Conservation (phyloP, 2,329 filamentous ascomycete genomes). For the Talaromyces sp. region DNA sequence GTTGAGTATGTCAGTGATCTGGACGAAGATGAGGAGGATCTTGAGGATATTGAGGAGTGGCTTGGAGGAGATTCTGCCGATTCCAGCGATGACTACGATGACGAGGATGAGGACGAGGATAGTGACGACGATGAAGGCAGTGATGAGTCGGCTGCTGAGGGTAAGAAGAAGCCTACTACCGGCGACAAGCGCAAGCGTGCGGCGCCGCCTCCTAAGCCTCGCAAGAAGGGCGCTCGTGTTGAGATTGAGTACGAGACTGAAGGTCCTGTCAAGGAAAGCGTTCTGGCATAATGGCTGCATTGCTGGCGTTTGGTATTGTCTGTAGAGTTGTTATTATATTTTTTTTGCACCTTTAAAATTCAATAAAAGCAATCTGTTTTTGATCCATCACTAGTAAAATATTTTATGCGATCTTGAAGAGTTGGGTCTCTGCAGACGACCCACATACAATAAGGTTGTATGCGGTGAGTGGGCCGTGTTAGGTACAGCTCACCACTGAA, state of each 20-base stretch:
- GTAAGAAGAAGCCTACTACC: constrained; percentile 44
- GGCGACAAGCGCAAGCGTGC: constrained; percentile 57
- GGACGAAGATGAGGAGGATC: constrained; percentile 69
- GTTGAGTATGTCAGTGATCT: constrained; percentile 94
- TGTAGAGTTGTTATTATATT: not conserved
- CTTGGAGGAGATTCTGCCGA: constrained; percentile 66
- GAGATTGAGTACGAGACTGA: constrained; percentile 80
- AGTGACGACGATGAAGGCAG: constrained; percentile 56
- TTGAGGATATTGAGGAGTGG: constrained; percentile 98
- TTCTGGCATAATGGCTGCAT: constrained; percentile 36
- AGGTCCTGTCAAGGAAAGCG: constrained; percentile 53
- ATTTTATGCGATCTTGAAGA: not conserved
- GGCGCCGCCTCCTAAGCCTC: constrained; percentile 52
- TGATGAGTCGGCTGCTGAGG: constrained; percentile 53
- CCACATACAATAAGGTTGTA: constrained; percentile 5
- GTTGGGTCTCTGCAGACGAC: not conserved
- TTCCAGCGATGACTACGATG: constrained; percentile 45
- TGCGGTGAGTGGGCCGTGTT: constrained; percentile 10
- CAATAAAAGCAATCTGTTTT: constrained; percentile 16
- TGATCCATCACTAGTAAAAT: not conserved
- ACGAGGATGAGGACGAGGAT: constrained; percentile 57
- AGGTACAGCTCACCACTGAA: constrained; percentile 4
- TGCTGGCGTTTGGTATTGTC: constrained; percentile 13
- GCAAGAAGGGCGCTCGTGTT: constrained; percentile 62
- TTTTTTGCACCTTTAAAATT: not conserved